Percentiles rank a stretch among this genome's conserved stretches.
phyloP scores from a whole-genome alignment of 2,329 filamentous ascomycete species.

The Phaeosphaeria sp. region DNA sequence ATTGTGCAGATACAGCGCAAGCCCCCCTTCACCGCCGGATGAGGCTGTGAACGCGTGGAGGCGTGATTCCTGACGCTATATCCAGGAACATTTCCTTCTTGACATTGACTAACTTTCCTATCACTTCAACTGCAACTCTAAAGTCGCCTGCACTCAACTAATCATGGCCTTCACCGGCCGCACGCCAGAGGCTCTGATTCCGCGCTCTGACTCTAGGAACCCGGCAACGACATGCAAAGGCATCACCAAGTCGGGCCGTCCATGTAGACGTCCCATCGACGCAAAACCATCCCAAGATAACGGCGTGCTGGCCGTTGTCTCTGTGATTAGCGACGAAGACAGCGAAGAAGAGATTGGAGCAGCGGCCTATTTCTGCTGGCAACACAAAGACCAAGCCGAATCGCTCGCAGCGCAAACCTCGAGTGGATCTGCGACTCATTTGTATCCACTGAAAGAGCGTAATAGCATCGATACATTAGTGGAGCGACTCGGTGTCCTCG shows the following conservation, averaged over 20 bases:
- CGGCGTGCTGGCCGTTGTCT: slow-evolving; percentile 50
- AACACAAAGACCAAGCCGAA: slow-evolving; percentile 87
- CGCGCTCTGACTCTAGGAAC: slow-evolving; percentile 83
- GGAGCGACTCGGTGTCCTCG: slow-evolving; percentile 77
- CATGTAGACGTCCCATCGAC: slow-evolving; percentile 77
- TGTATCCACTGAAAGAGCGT: slow-evolving; percentile 67
- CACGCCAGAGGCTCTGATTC: slow-evolving; percentile 81
- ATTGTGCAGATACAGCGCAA: not conserved
- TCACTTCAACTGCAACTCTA: not conserved
- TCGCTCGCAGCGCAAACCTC: slow-evolving; percentile 33
- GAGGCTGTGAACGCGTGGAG: slow-evolving; percentile 6
- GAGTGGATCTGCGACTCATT: slow-evolving; percentile 45
- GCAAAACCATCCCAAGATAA: slow-evolving; percentile 50
- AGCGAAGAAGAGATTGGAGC: slow-evolving; percentile 65
- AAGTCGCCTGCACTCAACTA: not conserved
- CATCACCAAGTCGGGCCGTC: slow-evolving; percentile 80
- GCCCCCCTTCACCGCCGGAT: slow-evolving; percentile 6
- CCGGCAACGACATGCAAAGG: slow-evolving; percentile 86
- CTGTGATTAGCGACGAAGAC: slow-evolving; percentile 42
- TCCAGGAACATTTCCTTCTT: not conserved
- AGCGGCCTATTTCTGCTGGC: slow-evolving; percentile 82
- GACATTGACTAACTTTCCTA: not conserved
- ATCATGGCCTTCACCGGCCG: slow-evolving; percentile 42
- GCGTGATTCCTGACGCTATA: not conserved
- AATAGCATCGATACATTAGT: slow-evolving; percentile 88